Percentiles rank a stretch among this genome's conserved stretches.
phyloP scores from a whole-genome alignment of 805 yeast genomes.

The Komagataella ulmi region DNA sequence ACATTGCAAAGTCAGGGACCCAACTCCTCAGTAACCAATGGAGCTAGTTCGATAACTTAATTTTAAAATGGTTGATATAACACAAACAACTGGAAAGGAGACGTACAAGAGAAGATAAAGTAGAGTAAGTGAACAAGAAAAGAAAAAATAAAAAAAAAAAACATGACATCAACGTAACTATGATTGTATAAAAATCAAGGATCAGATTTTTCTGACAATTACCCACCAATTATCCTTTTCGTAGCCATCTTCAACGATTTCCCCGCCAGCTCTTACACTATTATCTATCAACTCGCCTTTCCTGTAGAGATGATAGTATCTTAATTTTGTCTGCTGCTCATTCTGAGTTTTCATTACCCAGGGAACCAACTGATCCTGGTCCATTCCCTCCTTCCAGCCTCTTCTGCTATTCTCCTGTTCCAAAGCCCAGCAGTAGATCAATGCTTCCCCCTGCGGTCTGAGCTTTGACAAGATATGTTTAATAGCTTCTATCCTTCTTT shows the following conservation, averaged over 20 bases:
- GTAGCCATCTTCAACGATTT: slow-evolving; percentile 60
- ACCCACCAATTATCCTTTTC: slow-evolving; percentile 96
- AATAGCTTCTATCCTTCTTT: slow-evolving; percentile 69
- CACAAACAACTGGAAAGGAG: not conserved
- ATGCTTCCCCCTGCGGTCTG: slow-evolving; percentile 46
- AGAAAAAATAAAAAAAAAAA: not conserved
- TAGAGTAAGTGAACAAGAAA: not conserved
- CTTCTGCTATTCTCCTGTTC: slow-evolving; percentile 83
- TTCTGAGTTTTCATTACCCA: slow-evolving; percentile 52
- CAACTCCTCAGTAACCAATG: not conserved
- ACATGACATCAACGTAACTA: not conserved
- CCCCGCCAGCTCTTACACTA: slow-evolving; percentile 58
- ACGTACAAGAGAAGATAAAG: not conserved
- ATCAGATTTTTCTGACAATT: slow-evolving; percentile 22
- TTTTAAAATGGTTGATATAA: not conserved
- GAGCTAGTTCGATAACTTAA: not conserved
- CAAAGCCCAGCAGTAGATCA: slow-evolving; percentile 93
- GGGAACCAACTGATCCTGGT: slow-evolving; percentile 89
- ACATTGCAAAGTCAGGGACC: slow-evolving; percentile 6
- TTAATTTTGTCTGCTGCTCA: slow-evolving; percentile 41
- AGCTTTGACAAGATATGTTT: slow-evolving; percentile 46
- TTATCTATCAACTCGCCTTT: slow-evolving; percentile 75
- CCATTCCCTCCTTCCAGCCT: slow-evolving; percentile 85
- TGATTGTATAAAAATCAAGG: not conserved
- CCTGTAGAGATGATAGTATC: slow-evolving; percentile 81